Percentiles rank a stretch among this genome's conserved stretches.
Conservation (phyloP, 768 basidiomycete genomes). For the Mycena venus region DNA sequence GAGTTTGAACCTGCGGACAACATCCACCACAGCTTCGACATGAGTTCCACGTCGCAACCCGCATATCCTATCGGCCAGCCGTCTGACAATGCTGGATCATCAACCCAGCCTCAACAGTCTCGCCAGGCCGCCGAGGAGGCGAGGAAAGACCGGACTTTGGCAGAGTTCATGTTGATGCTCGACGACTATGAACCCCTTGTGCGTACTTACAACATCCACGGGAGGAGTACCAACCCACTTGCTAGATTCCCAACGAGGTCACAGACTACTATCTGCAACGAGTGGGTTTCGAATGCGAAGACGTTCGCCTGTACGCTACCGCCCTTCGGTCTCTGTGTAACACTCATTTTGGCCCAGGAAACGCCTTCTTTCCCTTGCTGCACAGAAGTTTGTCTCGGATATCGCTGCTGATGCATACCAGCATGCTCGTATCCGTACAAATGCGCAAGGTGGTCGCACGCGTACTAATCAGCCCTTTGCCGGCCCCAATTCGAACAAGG, state of each 20-base stretch:
- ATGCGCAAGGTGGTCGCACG: constrained; percentile 81
- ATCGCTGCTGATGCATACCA: constrained; percentile 98
- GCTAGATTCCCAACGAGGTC: constrained; percentile 95
- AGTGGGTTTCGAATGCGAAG: constrained; percentile 96
- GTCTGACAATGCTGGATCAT: constrained; percentile 42
- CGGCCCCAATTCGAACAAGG: constrained; percentile 76
- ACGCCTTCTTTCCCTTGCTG: constrained; percentile 93
- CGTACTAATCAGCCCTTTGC: constrained; percentile 69
- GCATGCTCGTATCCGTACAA: constrained; percentile 95
- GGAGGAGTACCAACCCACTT: neutral
- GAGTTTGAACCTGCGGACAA: neutral
- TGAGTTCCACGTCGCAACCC: constrained; percentile 23
- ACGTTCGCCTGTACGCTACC: constrained; percentile 83
- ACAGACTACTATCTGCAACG: constrained; percentile 97
- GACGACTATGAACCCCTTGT: constrained; percentile 98
- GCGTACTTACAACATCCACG: constrained; percentile 37
- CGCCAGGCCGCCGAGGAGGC: constrained; percentile 85
- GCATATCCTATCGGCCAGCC: constrained; percentile 47
- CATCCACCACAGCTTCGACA: neutral
- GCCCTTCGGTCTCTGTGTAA: constrained; percentile 7
- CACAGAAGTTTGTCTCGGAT: constrained; percentile 98
- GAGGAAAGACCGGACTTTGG: constrained; percentile 89
- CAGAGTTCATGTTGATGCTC: constrained; percentile 95
- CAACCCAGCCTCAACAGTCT: constrained; percentile 55
- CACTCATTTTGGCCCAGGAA: constrained; percentile 66